Base-by-base conservation (phyloP, 2,329 filamentous ascomycete genomes). In the Tolypocladium tundrense region DNA sequence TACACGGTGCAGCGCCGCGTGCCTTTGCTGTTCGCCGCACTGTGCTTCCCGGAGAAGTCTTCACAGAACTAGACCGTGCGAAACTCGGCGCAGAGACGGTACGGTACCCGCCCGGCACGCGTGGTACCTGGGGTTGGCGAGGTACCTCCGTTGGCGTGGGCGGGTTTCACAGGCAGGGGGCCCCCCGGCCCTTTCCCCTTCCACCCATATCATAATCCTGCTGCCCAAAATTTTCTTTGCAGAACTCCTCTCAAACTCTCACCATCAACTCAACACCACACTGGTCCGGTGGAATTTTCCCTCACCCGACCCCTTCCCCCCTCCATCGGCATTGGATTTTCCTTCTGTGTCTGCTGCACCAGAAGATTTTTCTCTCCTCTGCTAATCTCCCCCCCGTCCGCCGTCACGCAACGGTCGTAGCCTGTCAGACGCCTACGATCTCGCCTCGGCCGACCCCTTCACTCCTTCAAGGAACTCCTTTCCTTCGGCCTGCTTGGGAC, bases 161-260 rank as follows among this genome's bases (percentile, higher is more conserved):
- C 35, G 48, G 31, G 60, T 63, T 43, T 45, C 54, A 16, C 42
- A 16, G 27, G 54, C 41, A 43, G 33, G 31, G 33, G 31, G 27
- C 16, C 13, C 35, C 58, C 60, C 62, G 60, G 61, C 64, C 64
- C 63, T 60, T 63, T 66, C 69, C 66, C 66, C 66, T 65, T 65
- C 68, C 63, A 54, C 64, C 64, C 66, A 68, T 67, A 65, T 69
- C 64, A 66, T 64, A 61, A 69, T 68, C 64, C 70, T 68, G 66
- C 68, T 69, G 70, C 70, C 70, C 70, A 72, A 72, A 67, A 61
- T 70, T 70, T 68, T 72, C 69, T 67, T 72, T 68, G 65, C 60
- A 63, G 59, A 57, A 54, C 65, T 70, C 61, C 64, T 71, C 61
- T 67, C 67, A 67, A 71, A 71, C 65, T 69, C 68, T 73, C 68